These are phyloP conservation scores for Cotoneaster glaucophyllus DNA, from an alignment of 306 rosid species.

Conservation along the genomic window DNA sequence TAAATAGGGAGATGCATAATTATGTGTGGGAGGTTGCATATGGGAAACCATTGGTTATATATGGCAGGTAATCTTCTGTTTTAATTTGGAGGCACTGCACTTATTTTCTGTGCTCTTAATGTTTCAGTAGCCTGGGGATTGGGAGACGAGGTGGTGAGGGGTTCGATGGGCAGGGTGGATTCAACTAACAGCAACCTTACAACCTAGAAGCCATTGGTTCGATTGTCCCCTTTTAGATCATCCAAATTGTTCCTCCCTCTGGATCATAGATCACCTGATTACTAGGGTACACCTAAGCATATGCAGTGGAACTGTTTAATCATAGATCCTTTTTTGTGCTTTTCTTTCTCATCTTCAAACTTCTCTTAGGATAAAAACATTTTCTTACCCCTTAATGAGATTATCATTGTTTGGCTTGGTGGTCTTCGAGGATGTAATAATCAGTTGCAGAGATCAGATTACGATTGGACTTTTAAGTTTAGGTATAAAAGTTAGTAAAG, in stretches of 20 bases:
- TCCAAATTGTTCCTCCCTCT: neutral
- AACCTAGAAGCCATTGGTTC: neutral
- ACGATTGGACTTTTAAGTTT: neutral
- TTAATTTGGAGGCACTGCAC: constrained; percentile 2
- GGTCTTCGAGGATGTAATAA: neutral
- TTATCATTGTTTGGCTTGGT: neutral
- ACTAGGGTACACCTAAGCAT: neutral
- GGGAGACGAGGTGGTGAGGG: neutral
- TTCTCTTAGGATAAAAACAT: neutral
- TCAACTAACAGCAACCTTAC: neutral
- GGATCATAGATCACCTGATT: neutral
- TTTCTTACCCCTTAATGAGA: neutral
- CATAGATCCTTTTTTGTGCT: neutral
- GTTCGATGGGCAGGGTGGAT: too few relatives aligned
- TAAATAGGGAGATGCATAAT: neutral
- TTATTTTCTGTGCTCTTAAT: neutral
- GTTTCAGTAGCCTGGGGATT: neutral
- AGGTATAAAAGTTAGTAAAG: neutral
- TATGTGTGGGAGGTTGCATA: neutral
- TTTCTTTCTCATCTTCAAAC: neutral
- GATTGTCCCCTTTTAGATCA: neutral
- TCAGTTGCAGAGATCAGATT: neutral
- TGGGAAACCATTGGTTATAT: neutral
- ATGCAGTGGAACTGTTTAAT: neutral
- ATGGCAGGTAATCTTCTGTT: neutral